These are phyloP conservation scores for Hsuehochloa calcarea DNA, from an alignment of 176 grass and related monocot species.

Conservation along the genomic window DNA sequence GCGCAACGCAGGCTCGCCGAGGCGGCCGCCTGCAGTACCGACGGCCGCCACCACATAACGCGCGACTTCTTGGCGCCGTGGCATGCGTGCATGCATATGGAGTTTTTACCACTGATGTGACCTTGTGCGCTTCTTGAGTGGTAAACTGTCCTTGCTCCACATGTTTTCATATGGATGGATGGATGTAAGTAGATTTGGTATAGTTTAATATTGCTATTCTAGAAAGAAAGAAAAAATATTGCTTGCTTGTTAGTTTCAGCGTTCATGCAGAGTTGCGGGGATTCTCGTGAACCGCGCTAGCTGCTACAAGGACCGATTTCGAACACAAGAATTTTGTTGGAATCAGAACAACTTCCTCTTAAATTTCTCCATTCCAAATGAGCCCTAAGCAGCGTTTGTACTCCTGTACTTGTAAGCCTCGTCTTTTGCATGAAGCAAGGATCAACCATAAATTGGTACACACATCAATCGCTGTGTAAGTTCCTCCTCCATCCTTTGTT, in stretches of 20 bases:
- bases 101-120: background rate
- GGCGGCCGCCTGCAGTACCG: too few species aligned
- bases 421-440: background rate
- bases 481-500: background rate
- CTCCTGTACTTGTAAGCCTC: background rate
- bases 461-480: background rate
- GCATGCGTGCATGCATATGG: background rate
- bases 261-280: background rate
- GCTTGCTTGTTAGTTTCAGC: background rate
- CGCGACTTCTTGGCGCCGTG: background rate
- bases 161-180: conserved; percentile 12
- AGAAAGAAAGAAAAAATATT: background rate
- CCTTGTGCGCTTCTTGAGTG: background rate
- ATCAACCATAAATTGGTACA: background rate
- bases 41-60: background rate
- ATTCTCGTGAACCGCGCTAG: background rate
- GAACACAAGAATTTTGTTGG: background rate
- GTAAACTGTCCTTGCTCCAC: background rate
- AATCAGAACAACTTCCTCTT: background rate
- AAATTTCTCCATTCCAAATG: background rate
- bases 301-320: background rate
- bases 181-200: conserved; percentile 7
- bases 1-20: conserved; percentile 9
- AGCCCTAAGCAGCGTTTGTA: background rate
- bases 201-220: background rate